Percentiles rank a stretch among this genome's conserved stretches.
phyloP scores from a whole-genome alignment of 1,139 yeast genomes.

The Candida sp. region DNA sequence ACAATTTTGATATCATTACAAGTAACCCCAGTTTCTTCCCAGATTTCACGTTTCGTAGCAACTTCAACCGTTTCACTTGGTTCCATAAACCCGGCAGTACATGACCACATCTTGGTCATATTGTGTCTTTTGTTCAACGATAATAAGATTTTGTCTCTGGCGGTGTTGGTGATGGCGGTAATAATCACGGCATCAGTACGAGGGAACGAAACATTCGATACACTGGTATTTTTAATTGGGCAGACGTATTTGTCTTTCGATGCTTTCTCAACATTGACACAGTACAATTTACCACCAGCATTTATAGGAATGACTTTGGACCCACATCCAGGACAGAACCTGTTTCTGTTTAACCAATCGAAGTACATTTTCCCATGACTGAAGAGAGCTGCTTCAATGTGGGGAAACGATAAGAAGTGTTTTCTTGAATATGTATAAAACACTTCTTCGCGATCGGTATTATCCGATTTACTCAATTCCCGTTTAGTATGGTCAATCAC shows the following conservation, averaged over 20 bases:
- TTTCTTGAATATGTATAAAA: constrained; percentile 34
- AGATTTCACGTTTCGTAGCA: constrained; percentile 83
- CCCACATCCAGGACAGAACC: constrained; percentile 91
- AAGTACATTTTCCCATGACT: constrained; percentile 83
- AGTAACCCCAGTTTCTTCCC: constrained; percentile 92
- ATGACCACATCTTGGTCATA: constrained; percentile 61
- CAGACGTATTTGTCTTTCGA: constrained; percentile 34
- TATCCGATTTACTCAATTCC: constrained; percentile 7
- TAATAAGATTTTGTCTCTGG: constrained; percentile 60
- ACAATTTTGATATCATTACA: constrained; percentile 58
- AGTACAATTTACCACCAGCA: constrained; percentile 78
- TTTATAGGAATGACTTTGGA: constrained; percentile 62
- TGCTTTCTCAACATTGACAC: constrained; percentile 36
- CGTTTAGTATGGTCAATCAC: constrained; percentile 17
- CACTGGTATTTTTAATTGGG: constrained; percentile 52
- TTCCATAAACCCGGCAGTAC: constrained; percentile 95
- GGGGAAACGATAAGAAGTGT: constrained; percentile 31
- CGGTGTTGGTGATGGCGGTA: constrained; percentile 67
- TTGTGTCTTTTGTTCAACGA: constrained; percentile 62
- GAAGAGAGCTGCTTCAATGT: constrained; percentile 59
- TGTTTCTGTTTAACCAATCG: constrained; percentile 79
- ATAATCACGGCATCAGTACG: constrained; percentile 88
- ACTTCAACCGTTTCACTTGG: constrained; percentile 91
- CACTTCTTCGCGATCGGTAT: constrained; percentile 8
- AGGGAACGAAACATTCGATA: constrained; percentile 76